These are phyloP conservation scores for Calonectria multiphialidica DNA, from an alignment of 2,329 filamentous ascomycete genomes.

Conservation along the genomic window DNA sequence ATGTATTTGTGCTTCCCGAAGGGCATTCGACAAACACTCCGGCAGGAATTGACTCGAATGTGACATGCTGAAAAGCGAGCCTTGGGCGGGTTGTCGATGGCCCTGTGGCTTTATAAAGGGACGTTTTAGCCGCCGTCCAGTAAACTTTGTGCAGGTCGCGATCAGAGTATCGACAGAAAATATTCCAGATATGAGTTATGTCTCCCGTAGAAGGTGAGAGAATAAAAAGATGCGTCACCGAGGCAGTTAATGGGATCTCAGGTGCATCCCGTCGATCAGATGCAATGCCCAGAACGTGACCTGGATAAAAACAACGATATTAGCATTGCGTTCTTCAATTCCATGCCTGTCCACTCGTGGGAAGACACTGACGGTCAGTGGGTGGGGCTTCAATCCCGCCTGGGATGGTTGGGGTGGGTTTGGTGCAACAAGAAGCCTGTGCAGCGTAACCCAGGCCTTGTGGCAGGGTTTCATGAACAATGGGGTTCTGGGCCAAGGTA, in stretches of 20 bases:
- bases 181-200: background rate
- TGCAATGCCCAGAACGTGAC: background rate
- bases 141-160: background rate
- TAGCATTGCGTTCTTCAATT: background rate
- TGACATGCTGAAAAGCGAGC: background rate
- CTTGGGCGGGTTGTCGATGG: background rate
- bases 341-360: too few species aligned
- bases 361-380: too few species aligned
- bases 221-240: background rate
- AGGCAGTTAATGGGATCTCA: background rate
- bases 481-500: too few species aligned
- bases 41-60: background rate
- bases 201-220: background rate
- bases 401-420: too few species aligned
- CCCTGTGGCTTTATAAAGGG: too few species aligned
- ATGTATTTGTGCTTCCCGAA: background rate
- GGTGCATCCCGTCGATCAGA: background rate
- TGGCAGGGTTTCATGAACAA: too few species aligned
- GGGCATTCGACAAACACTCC: background rate
- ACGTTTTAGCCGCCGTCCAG: background rate
- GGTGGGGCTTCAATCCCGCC: too few species aligned
- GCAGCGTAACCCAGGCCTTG: too few species aligned
- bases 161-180: background rate
- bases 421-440: too few species aligned
- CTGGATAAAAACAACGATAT: background rate